Evolutionary conservation across 2,329 filamentous ascomycete genomes (phyloP), one percentile per base, ranked within the genome.

Genomic region (Penicillium sp.): DNA sequence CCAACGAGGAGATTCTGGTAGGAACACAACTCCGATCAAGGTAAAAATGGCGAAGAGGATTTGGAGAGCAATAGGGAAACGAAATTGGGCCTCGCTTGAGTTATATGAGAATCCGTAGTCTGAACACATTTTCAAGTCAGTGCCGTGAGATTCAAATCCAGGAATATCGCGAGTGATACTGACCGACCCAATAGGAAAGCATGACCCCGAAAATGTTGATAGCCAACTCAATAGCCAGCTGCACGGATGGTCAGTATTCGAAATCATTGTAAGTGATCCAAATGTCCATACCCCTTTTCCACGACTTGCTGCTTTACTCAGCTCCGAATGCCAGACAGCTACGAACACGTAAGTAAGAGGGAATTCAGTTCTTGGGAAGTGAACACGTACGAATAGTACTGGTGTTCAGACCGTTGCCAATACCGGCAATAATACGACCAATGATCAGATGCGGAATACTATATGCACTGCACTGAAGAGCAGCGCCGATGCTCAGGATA

Each of bases 351-450:
- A 9, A 36, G 25, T 25, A 44, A 30, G 31, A 40, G 9, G 8
- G 14, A 28, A 18, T 27, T 36, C 38, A 44, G 16, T 22, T 28
- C 18, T 11, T 6, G 1, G 6, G 13, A 14, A n/a, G n/a, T 10
- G 2, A 27, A 9, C 55, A 68, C 69, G 56, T 64, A 59, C 69
- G 69, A 11, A 72, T 69, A 18, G 69, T 71, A 47, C 68, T 71
- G 0, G 68, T 69, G 33, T 71, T 71, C 22, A 78, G 68, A 14
- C 79, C 79, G 57, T 79, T 79, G 3, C 77, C 76, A 54, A 80
- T 65, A 6, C 77, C 78, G 11, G 76, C 76, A 16, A 80, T 68
- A 30, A 77, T 72, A 36, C 77, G 70, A n/a, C 77, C 77, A n/a
- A 78, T 69, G 44, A 69, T 67, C 39, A 66, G 50, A 39, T 64